phyloP scores from a whole-genome alignment of 2,329 filamentous ascomycete genomes.

The Talaromyces sp. region DNA sequence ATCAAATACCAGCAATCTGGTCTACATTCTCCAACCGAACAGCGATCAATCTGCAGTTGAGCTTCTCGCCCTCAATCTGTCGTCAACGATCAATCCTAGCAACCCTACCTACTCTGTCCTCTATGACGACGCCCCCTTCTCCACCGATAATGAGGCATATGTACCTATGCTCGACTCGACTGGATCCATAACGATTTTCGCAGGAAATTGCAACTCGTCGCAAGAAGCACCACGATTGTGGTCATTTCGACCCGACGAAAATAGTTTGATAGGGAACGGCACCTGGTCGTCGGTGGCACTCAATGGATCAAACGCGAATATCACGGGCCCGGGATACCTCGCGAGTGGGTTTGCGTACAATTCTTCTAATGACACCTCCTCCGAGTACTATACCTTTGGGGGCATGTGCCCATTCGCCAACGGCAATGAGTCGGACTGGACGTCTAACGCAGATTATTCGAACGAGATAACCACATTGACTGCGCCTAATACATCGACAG shows the following conservation, averaged over 20 bases:
- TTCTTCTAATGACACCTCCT: slow-evolving; percentile 50
- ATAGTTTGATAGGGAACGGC: slow-evolving; percentile 47
- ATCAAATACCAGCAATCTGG: slow-evolving; percentile 49
- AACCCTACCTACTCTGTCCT: slow-evolving; percentile 34
- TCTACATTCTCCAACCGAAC: slow-evolving; percentile 66
- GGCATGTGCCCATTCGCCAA: slow-evolving; percentile 72
- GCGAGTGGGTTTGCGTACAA: slow-evolving; percentile 65
- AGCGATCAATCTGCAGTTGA: slow-evolving; percentile 46
- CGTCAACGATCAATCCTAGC: slow-evolving; percentile 50
- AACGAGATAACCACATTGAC: slow-evolving; percentile 68
- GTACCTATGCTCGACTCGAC: slow-evolving; percentile 62
- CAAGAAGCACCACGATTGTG: slow-evolving; percentile 59
- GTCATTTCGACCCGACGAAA: slow-evolving; percentile 56
- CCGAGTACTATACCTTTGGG: slow-evolving; percentile 66
- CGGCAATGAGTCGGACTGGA: slow-evolving; percentile 55
- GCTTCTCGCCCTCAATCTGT: slow-evolving; percentile 65
- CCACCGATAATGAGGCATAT: slow-evolving; percentile 61
- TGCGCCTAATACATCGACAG: slow-evolving; percentile 22
- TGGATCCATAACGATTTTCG: slow-evolving; percentile 69
- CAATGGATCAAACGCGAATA: slow-evolving; percentile 28
- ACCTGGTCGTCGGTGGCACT: slow-evolving; percentile 51
- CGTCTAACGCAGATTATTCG: slow-evolving; percentile 69
- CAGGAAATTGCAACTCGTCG: slow-evolving; percentile 64
- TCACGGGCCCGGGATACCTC: slow-evolving; percentile 54
- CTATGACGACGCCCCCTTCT: slow-evolving; percentile 27